Conservation (phyloP, 2,329 filamentous ascomycete genomes). For the Botryotinia calthae region DNA sequence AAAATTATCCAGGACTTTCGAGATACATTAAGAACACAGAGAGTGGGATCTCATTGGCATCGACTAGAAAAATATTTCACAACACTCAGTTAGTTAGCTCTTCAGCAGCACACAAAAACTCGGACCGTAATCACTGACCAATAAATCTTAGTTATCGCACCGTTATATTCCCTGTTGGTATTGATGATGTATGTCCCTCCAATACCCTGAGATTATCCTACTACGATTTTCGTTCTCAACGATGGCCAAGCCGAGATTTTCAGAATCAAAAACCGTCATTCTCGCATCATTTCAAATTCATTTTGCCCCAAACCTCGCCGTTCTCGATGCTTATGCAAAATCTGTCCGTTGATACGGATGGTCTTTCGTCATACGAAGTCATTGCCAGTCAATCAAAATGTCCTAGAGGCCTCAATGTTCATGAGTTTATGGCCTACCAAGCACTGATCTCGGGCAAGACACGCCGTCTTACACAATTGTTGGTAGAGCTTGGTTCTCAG, state of each 20-base stretch:
- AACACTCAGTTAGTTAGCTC: constrained; percentile 33
- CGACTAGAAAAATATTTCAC: constrained; percentile 37
- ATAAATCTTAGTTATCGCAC: constrained; percentile 19
- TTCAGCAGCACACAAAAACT: not conserved
- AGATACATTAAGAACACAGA: not conserved
- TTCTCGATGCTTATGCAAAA: constrained; percentile 28
- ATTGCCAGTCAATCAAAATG: constrained; percentile 48
- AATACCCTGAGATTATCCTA: constrained; percentile 36
- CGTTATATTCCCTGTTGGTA: constrained; percentile 26
- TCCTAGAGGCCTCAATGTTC: constrained; percentile 45
- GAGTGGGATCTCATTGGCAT: constrained; percentile 35
- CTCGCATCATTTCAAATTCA: constrained; percentile 39
- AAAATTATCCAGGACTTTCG: constrained; percentile 2
- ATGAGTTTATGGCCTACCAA: constrained; percentile 50
- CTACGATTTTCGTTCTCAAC: constrained; percentile 33
- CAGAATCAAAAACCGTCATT: constrained; percentile 32
- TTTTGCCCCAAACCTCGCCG: constrained; percentile 37
- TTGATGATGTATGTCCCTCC: constrained; percentile 33
- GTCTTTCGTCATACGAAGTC: constrained; percentile 43
- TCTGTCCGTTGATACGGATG: constrained; percentile 28
- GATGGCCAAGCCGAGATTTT: constrained; percentile 34
- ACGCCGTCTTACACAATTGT: constrained; percentile 48
- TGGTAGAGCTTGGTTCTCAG: constrained; percentile 50
- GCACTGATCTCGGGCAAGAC: constrained; percentile 44
- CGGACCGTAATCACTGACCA: not conserved